Evolutionary conservation across 352 stramenopile genomes (phyloP).

Genomic region (Globisporangium solare): DNA sequence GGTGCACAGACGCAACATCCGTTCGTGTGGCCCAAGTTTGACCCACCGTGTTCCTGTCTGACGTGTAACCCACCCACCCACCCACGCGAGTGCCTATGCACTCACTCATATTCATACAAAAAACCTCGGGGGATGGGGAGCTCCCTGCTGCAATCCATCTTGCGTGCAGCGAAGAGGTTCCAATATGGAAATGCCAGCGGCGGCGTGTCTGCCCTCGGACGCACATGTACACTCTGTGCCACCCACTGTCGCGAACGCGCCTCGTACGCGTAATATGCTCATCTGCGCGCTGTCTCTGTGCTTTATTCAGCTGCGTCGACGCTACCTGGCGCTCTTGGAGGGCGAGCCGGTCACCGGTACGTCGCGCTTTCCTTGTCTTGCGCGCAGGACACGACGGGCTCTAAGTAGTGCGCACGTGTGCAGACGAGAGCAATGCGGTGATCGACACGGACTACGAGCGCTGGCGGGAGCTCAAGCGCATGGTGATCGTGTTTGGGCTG

Average conservation of each 20-base stretch:
- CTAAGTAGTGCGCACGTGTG: no score
- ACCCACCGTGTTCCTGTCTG: no score
- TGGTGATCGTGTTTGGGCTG: conserved; percentile 77
- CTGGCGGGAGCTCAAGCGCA: conserved; percentile 77
- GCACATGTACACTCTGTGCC: conserved; percentile 20
- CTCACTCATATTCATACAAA: background rate
- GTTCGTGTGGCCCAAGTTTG: background rate
- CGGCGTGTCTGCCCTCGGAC: conserved; percentile 18
- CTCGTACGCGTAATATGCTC: background rate
- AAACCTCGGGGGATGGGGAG: background rate
- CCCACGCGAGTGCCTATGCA: no score
- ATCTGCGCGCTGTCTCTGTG: background rate
- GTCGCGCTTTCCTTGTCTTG: background rate
- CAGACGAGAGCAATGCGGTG: conserved; percentile 29
- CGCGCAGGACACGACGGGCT: background rate
- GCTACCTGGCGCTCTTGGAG: conserved; percentile 42
- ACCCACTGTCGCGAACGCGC: background rate
- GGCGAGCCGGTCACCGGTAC: conserved; percentile 39
- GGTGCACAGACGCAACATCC: background rate
- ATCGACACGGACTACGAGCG: conserved; percentile 68
- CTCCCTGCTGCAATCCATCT: no score
- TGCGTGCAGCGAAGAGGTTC: background rate
- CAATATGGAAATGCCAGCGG: conserved; percentile 3
- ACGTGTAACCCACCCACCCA: background rate
- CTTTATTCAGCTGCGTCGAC: conserved; percentile 30